Conservation (phyloP, 768 basidiomycete genomes). For the Suillus cothurnatus region DNA sequence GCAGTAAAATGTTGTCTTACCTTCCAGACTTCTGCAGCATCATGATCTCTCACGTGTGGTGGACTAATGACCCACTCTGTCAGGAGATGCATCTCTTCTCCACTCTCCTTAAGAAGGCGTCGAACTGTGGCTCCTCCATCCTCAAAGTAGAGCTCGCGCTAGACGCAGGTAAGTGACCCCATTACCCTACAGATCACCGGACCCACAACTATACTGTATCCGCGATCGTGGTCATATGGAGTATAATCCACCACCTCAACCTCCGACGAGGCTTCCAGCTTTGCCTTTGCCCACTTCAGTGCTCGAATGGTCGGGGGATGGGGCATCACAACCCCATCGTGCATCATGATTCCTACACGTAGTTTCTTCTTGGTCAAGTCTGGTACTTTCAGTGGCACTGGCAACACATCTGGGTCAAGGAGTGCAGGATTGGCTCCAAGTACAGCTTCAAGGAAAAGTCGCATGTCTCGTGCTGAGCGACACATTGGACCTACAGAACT, state of each 20-base stretch:
- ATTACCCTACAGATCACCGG: not conserved
- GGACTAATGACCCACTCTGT: slow-evolving; percentile 39
- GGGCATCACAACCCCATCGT: slow-evolving; percentile 41
- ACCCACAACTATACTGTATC: slow-evolving; percentile 37
- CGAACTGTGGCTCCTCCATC: slow-evolving; percentile 38
- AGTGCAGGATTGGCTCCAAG: slow-evolving; percentile 43
- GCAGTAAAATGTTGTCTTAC: slow-evolving; percentile 38
- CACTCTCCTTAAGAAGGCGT: slow-evolving; percentile 24
- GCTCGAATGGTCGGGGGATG: slow-evolving; percentile 46
- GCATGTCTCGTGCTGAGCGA: slow-evolving; percentile 25
- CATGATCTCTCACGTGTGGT: slow-evolving; percentile 28
- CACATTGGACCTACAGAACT: slow-evolving; percentile 39
- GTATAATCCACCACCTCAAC: slow-evolving; percentile 40
- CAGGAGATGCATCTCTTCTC: slow-evolving; percentile 39
- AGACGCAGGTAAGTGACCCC: not conserved
- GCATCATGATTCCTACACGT: slow-evolving; percentile 34
- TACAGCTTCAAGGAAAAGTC: slow-evolving; percentile 13
- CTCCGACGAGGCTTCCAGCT: slow-evolving; percentile 33
- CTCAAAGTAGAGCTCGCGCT: slow-evolving; percentile 41
- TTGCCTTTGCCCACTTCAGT: slow-evolving; percentile 37
- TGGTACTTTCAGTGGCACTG: slow-evolving; percentile 28
- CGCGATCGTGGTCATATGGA: slow-evolving; percentile 38
- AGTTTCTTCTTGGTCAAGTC: slow-evolving; percentile 32
- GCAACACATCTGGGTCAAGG: slow-evolving; percentile 37
- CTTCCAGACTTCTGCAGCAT: slow-evolving; percentile 30